Conservation (phyloP, 2,329 filamentous ascomycete species). For the Penicillium sp. region DNA sequence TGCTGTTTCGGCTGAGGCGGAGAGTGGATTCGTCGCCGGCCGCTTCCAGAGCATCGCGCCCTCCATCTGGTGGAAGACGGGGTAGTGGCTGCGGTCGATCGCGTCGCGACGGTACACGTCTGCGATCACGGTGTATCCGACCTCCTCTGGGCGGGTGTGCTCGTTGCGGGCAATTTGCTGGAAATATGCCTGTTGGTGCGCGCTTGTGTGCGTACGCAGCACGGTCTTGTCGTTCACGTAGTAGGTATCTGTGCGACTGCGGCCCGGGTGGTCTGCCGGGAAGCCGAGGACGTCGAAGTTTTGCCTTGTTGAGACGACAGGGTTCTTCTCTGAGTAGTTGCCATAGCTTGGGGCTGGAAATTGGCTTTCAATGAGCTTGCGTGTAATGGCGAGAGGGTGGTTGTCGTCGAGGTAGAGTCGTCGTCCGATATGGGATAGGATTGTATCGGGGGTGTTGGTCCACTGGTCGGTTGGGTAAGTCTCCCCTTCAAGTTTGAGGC, state of each 20-base stretch:
- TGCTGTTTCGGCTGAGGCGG: conserved; percentile 48
- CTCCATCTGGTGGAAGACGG: conserved; percentile 98
- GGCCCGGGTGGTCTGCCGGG: conserved; percentile 79
- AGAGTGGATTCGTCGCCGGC: conserved; percentile 32
- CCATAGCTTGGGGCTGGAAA: conserved; percentile 72
- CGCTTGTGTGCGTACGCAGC: conserved; percentile 88
- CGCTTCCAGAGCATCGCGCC: conserved; percentile 88
- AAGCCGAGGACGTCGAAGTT: conserved; percentile 99
- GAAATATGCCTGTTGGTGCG: conserved; percentile 85
- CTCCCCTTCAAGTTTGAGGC: conserved; percentile 59
- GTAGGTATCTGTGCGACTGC: conserved; percentile 87
- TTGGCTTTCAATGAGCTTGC: conserved; percentile 84
- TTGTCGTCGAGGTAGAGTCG: conserved; percentile 85
- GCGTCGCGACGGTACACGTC: conserved; percentile 96
- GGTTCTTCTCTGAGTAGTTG: conserved; percentile 74
- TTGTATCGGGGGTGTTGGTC: conserved; percentile 78
- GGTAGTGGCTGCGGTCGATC: conserved; percentile 92
- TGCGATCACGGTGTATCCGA: conserved; percentile 85
- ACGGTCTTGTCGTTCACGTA: conserved; percentile 85
- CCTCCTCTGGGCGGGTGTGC: conserved; percentile 36
- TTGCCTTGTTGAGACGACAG: conserved; percentile 77
- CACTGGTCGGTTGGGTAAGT: conserved; percentile 69
- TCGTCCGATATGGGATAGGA: conserved; percentile 70
- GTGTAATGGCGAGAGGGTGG: conserved; percentile 86
- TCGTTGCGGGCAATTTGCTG: conserved; percentile 55